A percentile compares a stretch with the other conserved stretches of the same genome.
These are phyloP conservation scores for Suillus alpinus DNA, from an alignment of 768 basidiomycete species.

Conservation along the genomic window DNA sequence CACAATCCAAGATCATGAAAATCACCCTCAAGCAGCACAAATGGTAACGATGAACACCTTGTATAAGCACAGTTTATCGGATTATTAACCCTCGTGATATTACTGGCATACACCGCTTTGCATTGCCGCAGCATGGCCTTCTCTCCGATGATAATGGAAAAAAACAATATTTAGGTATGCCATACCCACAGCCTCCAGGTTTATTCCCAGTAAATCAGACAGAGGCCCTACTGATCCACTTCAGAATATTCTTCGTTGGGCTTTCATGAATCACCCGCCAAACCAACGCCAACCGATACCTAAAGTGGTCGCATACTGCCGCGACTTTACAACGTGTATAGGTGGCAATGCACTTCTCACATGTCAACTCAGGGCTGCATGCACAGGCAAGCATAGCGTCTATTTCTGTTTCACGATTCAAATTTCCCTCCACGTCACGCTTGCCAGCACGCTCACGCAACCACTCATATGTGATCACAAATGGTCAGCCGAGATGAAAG, in stretches of 20 bases:
- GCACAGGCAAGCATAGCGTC: neutral
- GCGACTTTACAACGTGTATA: neutral
- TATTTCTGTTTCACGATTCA: neutral
- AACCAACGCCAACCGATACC: neutral
- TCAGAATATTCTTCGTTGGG: neutral
- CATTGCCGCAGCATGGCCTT: constrained; percentile 5
- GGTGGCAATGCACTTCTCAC: neutral
- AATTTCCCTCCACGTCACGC: neutral
- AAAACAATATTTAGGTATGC: neutral
- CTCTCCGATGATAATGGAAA: neutral
- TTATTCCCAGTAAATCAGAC: neutral
- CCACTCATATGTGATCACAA: neutral
- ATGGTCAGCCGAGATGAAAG: neutral
- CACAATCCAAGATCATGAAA: neutral
- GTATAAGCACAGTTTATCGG: neutral
- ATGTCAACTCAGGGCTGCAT: neutral
- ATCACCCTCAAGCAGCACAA: neutral
- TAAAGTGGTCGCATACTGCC: neutral
- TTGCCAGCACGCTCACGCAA: neutral
- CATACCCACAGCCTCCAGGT: neutral
- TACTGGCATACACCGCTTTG: neutral
- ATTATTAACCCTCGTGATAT: neutral
- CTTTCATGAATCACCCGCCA: neutral
- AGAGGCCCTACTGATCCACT: neutral
- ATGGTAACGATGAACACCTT: neutral